phyloP scores from a whole-genome alignment of 306 rosid species.

The Quercus rubra region DNA sequence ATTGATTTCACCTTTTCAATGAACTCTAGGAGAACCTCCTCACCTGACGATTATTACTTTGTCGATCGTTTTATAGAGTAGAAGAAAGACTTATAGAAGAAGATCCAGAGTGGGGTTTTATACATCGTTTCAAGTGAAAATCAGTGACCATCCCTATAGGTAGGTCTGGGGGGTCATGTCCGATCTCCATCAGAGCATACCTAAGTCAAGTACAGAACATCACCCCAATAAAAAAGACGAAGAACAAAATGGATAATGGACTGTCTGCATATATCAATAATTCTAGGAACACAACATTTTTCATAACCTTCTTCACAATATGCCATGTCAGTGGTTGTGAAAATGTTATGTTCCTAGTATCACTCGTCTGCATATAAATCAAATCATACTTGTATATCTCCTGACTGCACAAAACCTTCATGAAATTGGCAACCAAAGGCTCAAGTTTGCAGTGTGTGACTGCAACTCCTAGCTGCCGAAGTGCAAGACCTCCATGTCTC shows the following conservation, averaged over 20 bases:
- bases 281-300: too few species aligned
- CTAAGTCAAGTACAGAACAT: conserved; percentile 24
- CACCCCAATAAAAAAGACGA: not conserved
- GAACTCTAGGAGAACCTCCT: conserved; percentile 61
- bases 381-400: conserved; percentile 63
- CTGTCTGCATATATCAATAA: not conserved
- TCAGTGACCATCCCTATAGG: conserved; percentile 72
- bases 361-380: too few species aligned
- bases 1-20: conserved; percentile 53
- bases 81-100: not conserved
- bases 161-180: conserved; percentile 65
- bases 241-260: not conserved
- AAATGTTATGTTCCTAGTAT: too few species aligned
- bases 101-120: not conserved
- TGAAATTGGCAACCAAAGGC: conserved; percentile 64
- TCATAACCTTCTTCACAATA: too few species aligned
- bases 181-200: conserved; percentile 91
- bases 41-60: conserved; percentile 41
- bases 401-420: conserved; percentile 79
- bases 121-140: conserved; percentile 68
- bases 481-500: conserved; percentile 70
- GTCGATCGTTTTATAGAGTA: not conserved
- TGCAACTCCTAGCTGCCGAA: conserved; percentile 67
- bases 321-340: too few species aligned
- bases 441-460: conserved; percentile 68